Evolutionary conservation across 306 rosid species (phyloP).

Genomic region (Cicer cuneatum): DNA sequence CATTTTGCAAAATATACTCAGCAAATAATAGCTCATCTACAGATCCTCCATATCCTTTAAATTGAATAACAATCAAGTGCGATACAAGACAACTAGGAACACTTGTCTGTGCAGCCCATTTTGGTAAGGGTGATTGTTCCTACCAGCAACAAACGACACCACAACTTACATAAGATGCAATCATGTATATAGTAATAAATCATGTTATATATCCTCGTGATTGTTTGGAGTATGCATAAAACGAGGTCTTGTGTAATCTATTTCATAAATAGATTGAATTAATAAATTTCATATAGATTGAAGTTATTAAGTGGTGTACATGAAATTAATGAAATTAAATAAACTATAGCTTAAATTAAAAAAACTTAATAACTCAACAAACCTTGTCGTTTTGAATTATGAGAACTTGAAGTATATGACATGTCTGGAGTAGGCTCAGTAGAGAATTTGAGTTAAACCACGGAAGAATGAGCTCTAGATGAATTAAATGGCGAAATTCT

Average conservation of each 20-base stretch:
- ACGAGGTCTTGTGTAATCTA: neutral
- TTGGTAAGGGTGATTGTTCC: neutral
- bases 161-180: neutral
- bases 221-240: neutral
- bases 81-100: conserved; percentile 15
- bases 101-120: neutral
- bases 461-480: neutral
- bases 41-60: neutral
- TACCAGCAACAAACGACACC: neutral
- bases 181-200: neutral
- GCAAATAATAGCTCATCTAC: neutral
- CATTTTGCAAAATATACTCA: neutral
- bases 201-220: neutral
- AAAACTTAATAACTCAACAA: neutral
- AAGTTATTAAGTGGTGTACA: neutral
- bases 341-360: no score
- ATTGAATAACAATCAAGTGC: neutral
- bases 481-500: neutral
- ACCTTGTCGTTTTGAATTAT: neutral
- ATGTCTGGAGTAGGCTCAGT: conserved; percentile 1
- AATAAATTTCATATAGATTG: neutral
- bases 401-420: conserved; percentile 7
- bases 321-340: neutral
- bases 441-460: neutral
- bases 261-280: neutral